Base-by-base conservation (phyloP, 2,329 filamentous ascomycete species). In the Orbilia oligospora region DNA sequence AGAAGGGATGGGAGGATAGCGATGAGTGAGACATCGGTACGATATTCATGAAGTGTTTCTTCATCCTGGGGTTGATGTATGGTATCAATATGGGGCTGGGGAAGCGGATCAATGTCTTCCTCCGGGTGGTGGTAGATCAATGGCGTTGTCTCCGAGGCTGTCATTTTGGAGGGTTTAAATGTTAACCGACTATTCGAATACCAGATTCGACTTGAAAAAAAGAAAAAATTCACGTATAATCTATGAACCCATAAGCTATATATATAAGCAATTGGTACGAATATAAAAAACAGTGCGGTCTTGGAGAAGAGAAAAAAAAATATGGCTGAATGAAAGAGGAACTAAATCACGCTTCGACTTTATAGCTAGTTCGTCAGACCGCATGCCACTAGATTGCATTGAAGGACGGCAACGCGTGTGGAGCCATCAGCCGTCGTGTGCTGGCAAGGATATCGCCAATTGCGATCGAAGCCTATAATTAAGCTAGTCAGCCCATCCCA, bases 1-100 rank as follows among this genome's bases (percentile, higher is more conserved):
- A 79, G 72, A 36, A 79, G 70, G 9, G 70, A 63, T 16, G 76
- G 76, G 9, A 79, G 22, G 33, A 79, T 33, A 18, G 70, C 69
- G 27, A 67, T 49, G 36, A 79, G 41, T 1, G 69, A 65, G 30
- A 79, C 65, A 46, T 64, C 38, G 24, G 69, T 27, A n/a, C 56
- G 76, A 18, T 46, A 65, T 5, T 79, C 49, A 4, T 69, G 44
- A 44, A 72, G 68, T 16, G 24, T 9, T 44, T 67, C 58, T 30
- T 56, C 73, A 22, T 77, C 73, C 10, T 61, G 56, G 9, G 56
- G 51, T 61, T 46, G 36, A 49, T 48, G 36, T 30, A 41, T 12
- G 8, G 24, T 30, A 22, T 48, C 38, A 44, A 61, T 61, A 14
- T n/a, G 56, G 8, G 56, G 36, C 24, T 49, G 61, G 5, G 41